Evolutionary conservation across 495 filamentous ascomycete genomes (phyloP), one percentile per base, ranked within the genome.

Genomic region (Pseudevernia furfuracea): DNA sequence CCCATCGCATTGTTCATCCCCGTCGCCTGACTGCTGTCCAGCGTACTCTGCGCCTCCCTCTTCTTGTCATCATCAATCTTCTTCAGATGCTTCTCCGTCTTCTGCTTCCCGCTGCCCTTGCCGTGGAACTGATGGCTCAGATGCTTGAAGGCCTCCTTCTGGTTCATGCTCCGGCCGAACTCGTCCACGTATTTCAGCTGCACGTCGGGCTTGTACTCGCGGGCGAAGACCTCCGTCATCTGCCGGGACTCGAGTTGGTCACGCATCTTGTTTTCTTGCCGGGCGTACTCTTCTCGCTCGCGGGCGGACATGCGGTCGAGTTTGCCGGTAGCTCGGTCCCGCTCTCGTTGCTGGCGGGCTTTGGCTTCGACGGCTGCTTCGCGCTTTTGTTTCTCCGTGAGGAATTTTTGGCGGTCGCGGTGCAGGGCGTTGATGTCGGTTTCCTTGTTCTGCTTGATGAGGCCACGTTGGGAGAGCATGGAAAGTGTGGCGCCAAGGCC

Each of bases 41-140:
- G 74, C 55, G 87, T 81, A 70, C 88, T 91, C 81, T 89, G 88
- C 0, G 89, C 83, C 78, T 89, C 86, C 68, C 85, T 83, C 72
- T 88, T 88, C 83, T 92, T 93, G 79, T 97, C 92, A 68, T 93
- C 91, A 62, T 93, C 94, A 76, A 96, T 93, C 84, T 94, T 96
- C 85, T 97, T 96, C 58, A 98, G 76, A 61, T 84, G 80, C 79
- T 97, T 97, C 80, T 97, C 93, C 32, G 91, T 97, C 87, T 98
- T 98, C 79, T 89, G 89, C 82, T 97, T 97, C 60, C 94, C 94
- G 71, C 87, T 92, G 52, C 92, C 92, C 78, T 97, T 97, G 61
- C 94, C 94, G 77, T 98, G 94, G 85, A 98, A 98, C 75, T 95
- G 89, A 77, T 98, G 94, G 70, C 86, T 91, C 55, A 97, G 80